Conservation (phyloP, 2,329 filamentous ascomycete species). For the Botrytis aclada region DNA sequence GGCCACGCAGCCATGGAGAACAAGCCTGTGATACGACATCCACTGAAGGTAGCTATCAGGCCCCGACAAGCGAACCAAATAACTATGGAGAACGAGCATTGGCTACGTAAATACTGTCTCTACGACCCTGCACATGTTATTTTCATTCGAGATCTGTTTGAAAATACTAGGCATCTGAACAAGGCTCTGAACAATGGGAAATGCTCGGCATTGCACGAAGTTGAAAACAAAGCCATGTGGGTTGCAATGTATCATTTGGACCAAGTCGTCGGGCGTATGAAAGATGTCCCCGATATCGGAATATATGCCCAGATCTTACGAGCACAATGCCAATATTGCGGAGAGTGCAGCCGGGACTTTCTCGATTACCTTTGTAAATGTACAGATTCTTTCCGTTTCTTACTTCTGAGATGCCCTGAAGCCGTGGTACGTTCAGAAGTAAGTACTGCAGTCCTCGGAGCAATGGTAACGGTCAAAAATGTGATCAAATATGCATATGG, state of each 20-base stretch:
- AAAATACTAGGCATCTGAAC: conserved; percentile 51
- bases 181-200: conserved; percentile 45
- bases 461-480: conserved; percentile 52
- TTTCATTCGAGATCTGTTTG: conserved; percentile 64
- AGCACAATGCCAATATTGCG: conserved; percentile 49
- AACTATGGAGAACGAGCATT: conserved; percentile 65
- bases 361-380: conserved; percentile 59
- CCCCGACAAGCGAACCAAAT: conserved; percentile 56
- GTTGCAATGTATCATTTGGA: conserved; percentile 66
- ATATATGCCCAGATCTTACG: conserved; percentile 52
- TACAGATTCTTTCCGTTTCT: conserved; percentile 56
- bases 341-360: conserved; percentile 55
- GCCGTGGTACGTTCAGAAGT: conserved; percentile 51
- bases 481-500: conserved; percentile 49
- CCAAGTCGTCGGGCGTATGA: conserved; percentile 69
- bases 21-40: conserved; percentile 38
- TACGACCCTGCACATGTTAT: conserved; percentile 68
- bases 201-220: conserved; percentile 49
- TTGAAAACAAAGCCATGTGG: conserved; percentile 51
- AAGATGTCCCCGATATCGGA: conserved; percentile 63
- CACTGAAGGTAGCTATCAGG: conserved; percentile 48
- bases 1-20: conserved; percentile 25
- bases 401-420: conserved; percentile 62
- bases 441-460: conserved; percentile 50
- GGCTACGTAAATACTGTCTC: conserved; percentile 74